phyloP scores from a whole-genome alignment of 192 early-diverging fungal genomes.

The Rhizoclosmatium sp. region DNA sequence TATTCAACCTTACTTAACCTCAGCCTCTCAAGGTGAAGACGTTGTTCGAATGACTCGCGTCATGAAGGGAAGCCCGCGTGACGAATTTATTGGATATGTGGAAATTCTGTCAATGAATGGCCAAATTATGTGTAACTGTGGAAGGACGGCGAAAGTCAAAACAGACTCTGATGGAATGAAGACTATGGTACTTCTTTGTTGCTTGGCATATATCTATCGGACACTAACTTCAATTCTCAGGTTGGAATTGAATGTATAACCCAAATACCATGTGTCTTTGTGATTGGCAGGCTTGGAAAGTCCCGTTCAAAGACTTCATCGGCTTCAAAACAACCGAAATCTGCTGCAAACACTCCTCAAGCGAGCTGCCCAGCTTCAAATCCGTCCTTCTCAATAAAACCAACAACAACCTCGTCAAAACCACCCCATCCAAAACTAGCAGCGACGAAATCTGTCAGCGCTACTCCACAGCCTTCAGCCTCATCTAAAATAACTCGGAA shows the following conservation, averaged over 20 bases:
- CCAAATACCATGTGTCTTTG: slow-evolving; percentile 10
- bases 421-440: not conserved
- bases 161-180: slow-evolving; percentile 30
- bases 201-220: not conserved
- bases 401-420: not conserved
- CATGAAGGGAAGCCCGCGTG: slow-evolving; percentile 24
- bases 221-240: not conserved
- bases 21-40: slow-evolving; percentile 18
- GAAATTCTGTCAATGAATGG: slow-evolving; percentile 25
- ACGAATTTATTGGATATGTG: slow-evolving; percentile 35
- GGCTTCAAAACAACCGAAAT: slow-evolving; percentile 1
- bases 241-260: slow-evolving; percentile 22
- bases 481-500: not conserved
- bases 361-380: not conserved
- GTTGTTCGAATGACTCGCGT: slow-evolving; percentile 25
- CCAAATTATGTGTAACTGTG: slow-evolving; percentile 30
- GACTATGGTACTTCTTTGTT: slow-evolving; percentile 18
- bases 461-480: not conserved
- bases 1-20: too few relatives aligned
- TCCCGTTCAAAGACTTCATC: not conserved
- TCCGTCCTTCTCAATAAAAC: not conserved
- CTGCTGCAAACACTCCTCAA: not conserved
- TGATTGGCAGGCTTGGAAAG: slow-evolving; percentile 18
- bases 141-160: slow-evolving; percentile 9
- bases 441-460: not conserved